Percentiles rank a stretch among this genome's conserved stretches.
These are phyloP conservation scores for Potentilla sterilis DNA, from an alignment of 306 rosid species.

Conservation along the genomic window DNA sequence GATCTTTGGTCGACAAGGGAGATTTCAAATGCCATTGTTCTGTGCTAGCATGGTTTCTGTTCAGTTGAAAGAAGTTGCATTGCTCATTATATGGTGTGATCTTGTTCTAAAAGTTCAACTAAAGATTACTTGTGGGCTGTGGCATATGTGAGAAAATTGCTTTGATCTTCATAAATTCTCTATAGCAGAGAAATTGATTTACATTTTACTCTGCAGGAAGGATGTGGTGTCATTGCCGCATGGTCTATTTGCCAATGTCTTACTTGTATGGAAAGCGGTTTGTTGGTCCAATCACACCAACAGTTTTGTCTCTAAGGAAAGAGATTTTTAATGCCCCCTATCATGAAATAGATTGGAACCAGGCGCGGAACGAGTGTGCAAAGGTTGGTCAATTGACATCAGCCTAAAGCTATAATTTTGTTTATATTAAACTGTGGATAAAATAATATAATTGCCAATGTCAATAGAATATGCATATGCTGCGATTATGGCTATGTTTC, in stretches of 20 bases:
- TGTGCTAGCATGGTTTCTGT: background rate
- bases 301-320: constrained; percentile 69
- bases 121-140: background rate
- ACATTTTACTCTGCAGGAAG: constrained; percentile 56
- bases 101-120: background rate
- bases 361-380: constrained; percentile 77
- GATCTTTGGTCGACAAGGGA: background rate
- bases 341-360: constrained; percentile 81
- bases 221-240: constrained; percentile 97
- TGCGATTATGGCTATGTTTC: background rate
- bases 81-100: background rate
- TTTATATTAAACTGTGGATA: background rate
- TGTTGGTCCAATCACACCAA: constrained; percentile 85
- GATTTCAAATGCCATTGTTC: background rate
- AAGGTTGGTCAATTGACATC: constrained; percentile 56
- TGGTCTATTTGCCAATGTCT: constrained; percentile 95
- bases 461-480: background rate
- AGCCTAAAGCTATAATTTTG: background rate
- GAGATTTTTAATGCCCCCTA: constrained; percentile 66
- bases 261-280: constrained; percentile 89
- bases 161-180: background rate
- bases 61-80: background rate
- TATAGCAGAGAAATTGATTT: constrained; percentile 1
- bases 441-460: background rate
- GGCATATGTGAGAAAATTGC: background rate